Base-by-base conservation (phyloP, 306 rosid species). In the Notholithocarpus densiflorus region DNA sequence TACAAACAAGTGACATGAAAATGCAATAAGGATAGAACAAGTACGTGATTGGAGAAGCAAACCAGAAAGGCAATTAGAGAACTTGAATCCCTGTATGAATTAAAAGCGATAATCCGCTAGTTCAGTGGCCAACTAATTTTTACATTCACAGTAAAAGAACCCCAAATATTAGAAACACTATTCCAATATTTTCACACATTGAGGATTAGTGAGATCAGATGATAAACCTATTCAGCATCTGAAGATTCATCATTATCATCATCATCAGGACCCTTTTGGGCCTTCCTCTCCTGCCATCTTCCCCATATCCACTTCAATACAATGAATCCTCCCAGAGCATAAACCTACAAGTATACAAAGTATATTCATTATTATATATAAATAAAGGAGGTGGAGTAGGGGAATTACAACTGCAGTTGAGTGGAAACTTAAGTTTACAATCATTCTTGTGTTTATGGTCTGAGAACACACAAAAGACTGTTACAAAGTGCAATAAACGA, bases 261-360 rank as follows among this genome's bases (percentile, higher is more conserved):
- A 37, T 87, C 71, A 37, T 90, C 80, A 54, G 90, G 60, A 65
- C 45, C 76, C 66, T 91, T 91, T 68, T 57, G 75, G 4, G 56
- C 85, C 84, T 81, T 87, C 84, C 93, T 92, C 85, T 92, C 98
- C 34, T 85, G 90, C 97, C 97, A 94, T 86, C 90, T 89, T 74
- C 92, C 94, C 97, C 92, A 89, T 48, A 87, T 32, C 98, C 98
- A 94, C 84, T 78, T 83, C 70, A 86, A 79, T 68, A 94, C 74
- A 40, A 92, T 79, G 84, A 86, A 54, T 71, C 88, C 93, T 34
- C 93, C 97, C 3, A 95, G 68, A 40, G 96, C 97, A 65, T 89
- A 93, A 75, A 91, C 92, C 99, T 95, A 87, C 31, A 76, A 66
- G 69, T 19, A 54, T 61, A 81, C 26, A 18, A 24, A 68, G 66